Conservation (phyloP, 2,329 filamentous ascomycete species). For the Passalora sequoiae region DNA sequence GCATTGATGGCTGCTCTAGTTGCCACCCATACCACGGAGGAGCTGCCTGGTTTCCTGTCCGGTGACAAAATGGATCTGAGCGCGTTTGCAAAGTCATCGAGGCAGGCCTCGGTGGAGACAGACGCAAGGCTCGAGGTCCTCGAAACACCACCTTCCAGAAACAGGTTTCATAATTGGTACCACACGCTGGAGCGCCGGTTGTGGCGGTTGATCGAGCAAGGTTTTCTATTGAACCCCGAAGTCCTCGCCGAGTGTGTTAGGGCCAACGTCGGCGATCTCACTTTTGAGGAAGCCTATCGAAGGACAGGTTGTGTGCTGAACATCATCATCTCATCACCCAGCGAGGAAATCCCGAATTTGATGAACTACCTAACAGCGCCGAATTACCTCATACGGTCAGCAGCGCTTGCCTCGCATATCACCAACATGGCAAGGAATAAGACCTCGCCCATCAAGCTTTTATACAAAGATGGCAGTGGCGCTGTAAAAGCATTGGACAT, state of each 20-base stretch:
- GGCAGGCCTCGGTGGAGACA: slow-evolving; percentile 22
- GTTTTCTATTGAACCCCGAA: slow-evolving; percentile 76
- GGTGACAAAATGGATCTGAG: slow-evolving; percentile 77
- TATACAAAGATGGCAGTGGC: slow-evolving; percentile 72
- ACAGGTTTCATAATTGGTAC: slow-evolving; percentile 45
- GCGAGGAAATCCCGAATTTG: slow-evolving; percentile 72
- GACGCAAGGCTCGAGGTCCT: slow-evolving; percentile 58
- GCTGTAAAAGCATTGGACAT: slow-evolving; percentile 66
- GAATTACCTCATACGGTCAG: slow-evolving; percentile 83
- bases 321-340: slow-evolving; percentile 78
- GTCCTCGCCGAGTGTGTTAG: slow-evolving; percentile 79
- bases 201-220: slow-evolving; percentile 65
- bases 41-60: slow-evolving; percentile 69
- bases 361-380: slow-evolving; percentile 91
- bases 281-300: slow-evolving; percentile 87
- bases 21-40: slow-evolving; percentile 79
- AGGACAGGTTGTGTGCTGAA: slow-evolving; percentile 83
- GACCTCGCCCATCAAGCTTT: slow-evolving; percentile 52
- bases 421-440: slow-evolving; percentile 62
- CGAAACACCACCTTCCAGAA: slow-evolving; percentile 62
- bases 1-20: slow-evolving; percentile 85
- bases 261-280: slow-evolving; percentile 80
- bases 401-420: slow-evolving; percentile 70
- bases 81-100: slow-evolving; percentile 58
- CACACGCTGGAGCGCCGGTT: slow-evolving; percentile 62